A percentile compares a stretch with the other conserved stretches of the same genome.
phyloP scores from a whole-genome alignment of 495 filamentous ascomycete species.

The Amorphotheca resinae region DNA sequence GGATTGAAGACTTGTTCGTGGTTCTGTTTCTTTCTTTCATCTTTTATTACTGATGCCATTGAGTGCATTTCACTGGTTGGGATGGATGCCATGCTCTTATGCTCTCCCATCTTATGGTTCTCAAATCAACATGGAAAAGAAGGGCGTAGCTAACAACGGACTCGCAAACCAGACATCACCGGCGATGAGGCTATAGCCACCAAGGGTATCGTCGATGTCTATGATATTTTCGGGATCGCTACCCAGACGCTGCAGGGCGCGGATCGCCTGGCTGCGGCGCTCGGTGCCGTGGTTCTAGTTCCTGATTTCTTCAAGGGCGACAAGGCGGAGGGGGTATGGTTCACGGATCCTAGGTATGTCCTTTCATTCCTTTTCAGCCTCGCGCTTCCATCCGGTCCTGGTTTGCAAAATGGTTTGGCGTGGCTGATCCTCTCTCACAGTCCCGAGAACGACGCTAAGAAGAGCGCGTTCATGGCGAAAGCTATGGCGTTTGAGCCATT shows the following conservation, averaged over 20 bases:
- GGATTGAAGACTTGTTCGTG: constrained; percentile 38
- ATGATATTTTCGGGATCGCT: constrained; percentile 42
- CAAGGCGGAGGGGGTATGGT: neutral
- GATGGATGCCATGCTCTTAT: no score
- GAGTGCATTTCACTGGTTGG: no score
- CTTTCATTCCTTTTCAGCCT: neutral
- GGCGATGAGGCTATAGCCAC: constrained; percentile 11
- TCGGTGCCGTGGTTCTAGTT: constrained; percentile 29
- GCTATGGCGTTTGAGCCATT: neutral
- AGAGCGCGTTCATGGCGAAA: neutral
- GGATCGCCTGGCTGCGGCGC: constrained; percentile 30
- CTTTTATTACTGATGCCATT: no score
- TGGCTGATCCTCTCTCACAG: no score
- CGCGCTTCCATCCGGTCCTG: no score
- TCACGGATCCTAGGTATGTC: neutral
- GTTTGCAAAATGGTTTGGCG: no score
- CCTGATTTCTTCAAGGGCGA: constrained; percentile 36
- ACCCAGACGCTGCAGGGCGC: constrained; percentile 39
- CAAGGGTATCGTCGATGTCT: constrained; percentile 34
- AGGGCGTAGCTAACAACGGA: no score
- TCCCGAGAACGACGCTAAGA: neutral
- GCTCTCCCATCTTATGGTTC: no score
- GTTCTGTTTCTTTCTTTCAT: neutral
- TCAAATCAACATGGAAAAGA: no score
- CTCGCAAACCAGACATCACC: neutral